A percentile compares a stretch with the other conserved stretches of the same genome.
phyloP scores from a whole-genome alignment of 192 early-diverging fungal species.

The Coemansia sp. region DNA sequence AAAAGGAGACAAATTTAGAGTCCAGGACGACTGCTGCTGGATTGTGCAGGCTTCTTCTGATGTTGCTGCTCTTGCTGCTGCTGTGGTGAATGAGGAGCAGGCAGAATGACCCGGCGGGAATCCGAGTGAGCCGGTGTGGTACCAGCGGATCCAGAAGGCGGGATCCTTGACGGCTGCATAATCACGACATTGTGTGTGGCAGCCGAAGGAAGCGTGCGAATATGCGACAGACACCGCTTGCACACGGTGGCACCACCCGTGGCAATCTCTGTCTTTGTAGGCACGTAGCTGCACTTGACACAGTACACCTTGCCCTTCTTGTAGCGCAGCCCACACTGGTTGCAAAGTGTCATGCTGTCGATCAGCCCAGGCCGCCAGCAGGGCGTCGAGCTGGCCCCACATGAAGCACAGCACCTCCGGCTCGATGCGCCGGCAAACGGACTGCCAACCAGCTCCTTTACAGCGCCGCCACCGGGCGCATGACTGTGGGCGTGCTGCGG shows the following conservation, averaged over 20 bases:
- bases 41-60: background rate
- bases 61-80: background rate
- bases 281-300: slow-evolving; percentile 49
- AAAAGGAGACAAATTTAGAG: background rate
- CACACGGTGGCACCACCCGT: slow-evolving; percentile 49
- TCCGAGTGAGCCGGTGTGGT: background rate
- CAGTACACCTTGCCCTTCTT: slow-evolving; percentile 58
- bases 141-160: background rate
- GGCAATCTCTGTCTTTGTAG: slow-evolving; percentile 55
- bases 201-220: slow-evolving; percentile 6
- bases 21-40: background rate
- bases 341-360: slow-evolving; percentile 54
- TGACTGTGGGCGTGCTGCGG: background rate
- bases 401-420: slow-evolving; percentile 50
- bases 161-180: slow-evolving; percentile 5
- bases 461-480: slow-evolving; percentile 1
- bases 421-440: slow-evolving; percentile 5
- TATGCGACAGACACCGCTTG: slow-evolving; percentile 35
- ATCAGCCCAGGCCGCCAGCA: slow-evolving; percentile 58
- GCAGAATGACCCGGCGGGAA: slow-evolving; percentile 4
- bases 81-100: background rate
- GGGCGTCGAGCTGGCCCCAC: slow-evolving; percentile 48
- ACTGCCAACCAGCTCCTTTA: background rate
- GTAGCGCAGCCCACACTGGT: slow-evolving; percentile 53
- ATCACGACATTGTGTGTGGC: background rate